Evolutionary conservation across 2,329 filamentous ascomycete genomes (phyloP), one percentile per base, ranked within the genome.

Genomic region (Calonectria pseudoreteaudii): DNA sequence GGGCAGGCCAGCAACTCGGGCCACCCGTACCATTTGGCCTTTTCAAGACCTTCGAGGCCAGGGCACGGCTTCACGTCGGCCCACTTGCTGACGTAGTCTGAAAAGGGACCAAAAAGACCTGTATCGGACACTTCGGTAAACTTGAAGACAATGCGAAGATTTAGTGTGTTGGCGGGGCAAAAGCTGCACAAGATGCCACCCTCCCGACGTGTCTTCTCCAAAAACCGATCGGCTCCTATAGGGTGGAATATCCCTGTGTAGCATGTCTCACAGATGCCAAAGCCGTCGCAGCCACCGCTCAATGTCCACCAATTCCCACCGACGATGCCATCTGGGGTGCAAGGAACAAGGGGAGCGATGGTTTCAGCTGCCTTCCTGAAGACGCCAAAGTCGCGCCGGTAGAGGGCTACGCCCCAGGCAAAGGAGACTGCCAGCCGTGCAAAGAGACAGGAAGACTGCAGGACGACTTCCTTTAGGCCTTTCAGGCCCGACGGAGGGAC

Each of bases 251-350:
- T 76, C 1, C 83, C 84, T 0, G 74, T 72, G 66, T 82, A 81
- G 52, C 84, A 86, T 3, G 83, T 80, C 34, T 84, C 81, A 38
- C 84, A 86, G 0, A 86, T 74, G 18, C 76, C 75, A 10, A 80
- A 79, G 0, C 77, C 78, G 0, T 73, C 69, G 18, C 80, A 78
- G 0, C 72, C 79, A 0, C 80, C 80, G 0, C 66, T 14, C 0
- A 84, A 50, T 0, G 83, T 85, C 79, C 83, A 86, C 83, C 83
- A 85, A 1, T 80, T 83, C 1, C 83, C 83, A 3, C 81, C 72
- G 0, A 79, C 60, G 26, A 84, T 80, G 0, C 82, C 83, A 0
- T 81, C 60, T 0, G 71, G 70, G 0, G 80, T 82, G 34, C 84
- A 86, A 0, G 79, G 80, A 0, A 82, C 75, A 0, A 81, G 74